Percentiles rank a stretch among this genome's conserved stretches.
These are phyloP conservation scores for Boletus sp. DNA, from an alignment of 768 basidiomycete genomes.

Conservation along the genomic window DNA sequence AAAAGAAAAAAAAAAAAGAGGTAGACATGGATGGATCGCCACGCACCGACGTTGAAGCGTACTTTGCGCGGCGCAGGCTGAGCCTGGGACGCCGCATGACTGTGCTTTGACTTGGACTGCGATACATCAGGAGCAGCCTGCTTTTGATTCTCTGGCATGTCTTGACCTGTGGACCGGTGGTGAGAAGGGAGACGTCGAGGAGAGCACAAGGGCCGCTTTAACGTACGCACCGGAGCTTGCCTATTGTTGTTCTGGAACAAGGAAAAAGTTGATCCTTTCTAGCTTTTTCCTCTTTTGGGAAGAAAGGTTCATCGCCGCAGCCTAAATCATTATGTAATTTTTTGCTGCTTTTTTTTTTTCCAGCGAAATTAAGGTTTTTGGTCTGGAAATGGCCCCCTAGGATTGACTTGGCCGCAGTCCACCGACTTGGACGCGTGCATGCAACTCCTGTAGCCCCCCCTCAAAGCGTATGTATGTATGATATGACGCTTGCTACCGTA, in stretches of 20 bases:
- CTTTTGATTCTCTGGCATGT: constrained; percentile 29
- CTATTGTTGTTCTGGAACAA: constrained; percentile 24
- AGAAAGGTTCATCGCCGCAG: neutral
- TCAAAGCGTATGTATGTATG: too few species aligned
- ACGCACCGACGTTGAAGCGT: constrained; percentile 79
- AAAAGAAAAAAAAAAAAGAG: neutral
- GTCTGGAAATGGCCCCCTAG: too few species aligned
- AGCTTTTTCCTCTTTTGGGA: constrained; percentile 1
- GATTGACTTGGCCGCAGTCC: too few species aligned
- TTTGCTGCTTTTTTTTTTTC: too few species aligned
- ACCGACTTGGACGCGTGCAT: too few species aligned
- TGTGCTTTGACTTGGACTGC: constrained; percentile 41
- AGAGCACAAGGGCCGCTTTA: constrained; percentile 15
- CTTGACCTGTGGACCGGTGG: neutral
- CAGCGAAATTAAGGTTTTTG: too few species aligned
- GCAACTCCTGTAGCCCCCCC: too few species aligned
- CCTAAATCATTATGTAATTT: too few species aligned
- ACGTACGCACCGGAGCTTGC: neutral
- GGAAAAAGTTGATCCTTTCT: neutral
- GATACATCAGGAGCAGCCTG: constrained; percentile 19
- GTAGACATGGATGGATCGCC: neutral
- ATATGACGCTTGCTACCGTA: too few species aligned
- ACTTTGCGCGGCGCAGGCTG: constrained; percentile 73
- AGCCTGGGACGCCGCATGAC: constrained; percentile 44
- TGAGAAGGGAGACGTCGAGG: constrained; percentile 6